Conservation (phyloP, 768 basidiomycete genomes). For the Rhodotorula babjevae region DNA sequence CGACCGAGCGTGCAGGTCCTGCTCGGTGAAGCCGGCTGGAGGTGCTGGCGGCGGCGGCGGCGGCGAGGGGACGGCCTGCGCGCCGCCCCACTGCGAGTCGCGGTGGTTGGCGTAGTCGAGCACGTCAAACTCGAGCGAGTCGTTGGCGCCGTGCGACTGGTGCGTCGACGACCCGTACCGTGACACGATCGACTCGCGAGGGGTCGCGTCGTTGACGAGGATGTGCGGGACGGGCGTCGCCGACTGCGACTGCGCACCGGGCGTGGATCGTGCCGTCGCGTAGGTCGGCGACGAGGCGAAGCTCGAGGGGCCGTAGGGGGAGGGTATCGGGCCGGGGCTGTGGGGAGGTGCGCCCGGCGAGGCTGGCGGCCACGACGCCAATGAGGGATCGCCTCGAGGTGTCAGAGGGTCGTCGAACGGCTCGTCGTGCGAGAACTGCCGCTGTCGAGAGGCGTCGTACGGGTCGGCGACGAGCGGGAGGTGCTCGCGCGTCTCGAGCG, state of each 20-base stretch:
- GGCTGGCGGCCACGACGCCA: neutral
- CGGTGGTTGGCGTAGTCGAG: constrained; percentile 8
- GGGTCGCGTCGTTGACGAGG: constrained; percentile 20
- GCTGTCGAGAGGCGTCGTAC: neutral
- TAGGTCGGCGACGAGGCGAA: constrained; percentile 5
- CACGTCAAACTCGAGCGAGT: constrained; percentile 2
- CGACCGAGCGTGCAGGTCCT: constrained; percentile 7
- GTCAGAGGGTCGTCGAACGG: neutral
- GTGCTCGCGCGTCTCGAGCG: neutral
- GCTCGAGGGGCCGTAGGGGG: constrained; percentile 23
- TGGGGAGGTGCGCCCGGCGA: neutral
- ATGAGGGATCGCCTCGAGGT: neutral
- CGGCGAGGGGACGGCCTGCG: neutral
- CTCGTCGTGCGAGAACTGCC: constrained; percentile 5
- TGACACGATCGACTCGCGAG: neutral
- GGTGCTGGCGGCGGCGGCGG: neutral
- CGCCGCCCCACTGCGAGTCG: constrained; percentile 5
- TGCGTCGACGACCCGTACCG: neutral
- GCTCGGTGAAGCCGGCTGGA: neutral
- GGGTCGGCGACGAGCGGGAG: neutral
- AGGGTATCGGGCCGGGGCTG: constrained; percentile 10
- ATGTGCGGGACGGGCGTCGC: constrained; percentile 6
- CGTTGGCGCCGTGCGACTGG: constrained; percentile 1
- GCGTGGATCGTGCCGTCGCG: neutral
- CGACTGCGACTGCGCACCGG: neutral